Evolutionary conservation across 805 yeast genomes (phyloP), one percentile per base, ranked within the genome.

Genomic region (Metschnikowia reukaufii): DNA sequence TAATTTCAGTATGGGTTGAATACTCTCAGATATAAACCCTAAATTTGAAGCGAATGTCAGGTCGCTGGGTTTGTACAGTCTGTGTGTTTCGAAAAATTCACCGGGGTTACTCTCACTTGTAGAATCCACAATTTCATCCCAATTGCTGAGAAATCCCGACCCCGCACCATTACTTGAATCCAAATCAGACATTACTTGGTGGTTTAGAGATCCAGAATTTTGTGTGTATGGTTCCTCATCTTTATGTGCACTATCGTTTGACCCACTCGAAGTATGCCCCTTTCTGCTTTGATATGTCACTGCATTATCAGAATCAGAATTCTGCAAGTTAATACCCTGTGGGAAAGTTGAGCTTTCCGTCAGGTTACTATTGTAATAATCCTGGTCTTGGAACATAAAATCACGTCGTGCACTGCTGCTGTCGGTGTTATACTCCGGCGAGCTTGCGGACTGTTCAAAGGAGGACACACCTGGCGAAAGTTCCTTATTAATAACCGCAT

Each of bases 81-180:
- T 25, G 15, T 23, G 21, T 1, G 32, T 15, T 37, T 37, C 32
- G 15, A 23, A 19, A 19, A 37, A 37, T 15, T n/a, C 40, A 4
- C 32, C 32, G 4, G 25, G 21, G 4, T 9, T 9, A 17, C 25
- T 29, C 20, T 37, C 31, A 15, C 20, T 18, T n/a, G 17, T n/a
- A 9, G 40, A 29, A 6, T 37, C 40, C n/a, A 19, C 16, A 9
- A 37, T 37, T 37, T 37, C 40, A 13, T 37, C 31, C 31, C 31
- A 37, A 25, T 37, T 37, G 21, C 19, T n/a, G 8, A 37, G 32
- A 21, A 20, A 13, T 4, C 40, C 20, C 13, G 40, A 25, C 13
- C 31, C 20, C 16, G 32, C 12, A 25, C 40, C 40, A 23, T 23
- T 37, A 13, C 21, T 37, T 8, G 40, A 37, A 23, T 25, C 31